Conservation (phyloP, 306 rosid species). For the Carpinus fangiana region DNA sequence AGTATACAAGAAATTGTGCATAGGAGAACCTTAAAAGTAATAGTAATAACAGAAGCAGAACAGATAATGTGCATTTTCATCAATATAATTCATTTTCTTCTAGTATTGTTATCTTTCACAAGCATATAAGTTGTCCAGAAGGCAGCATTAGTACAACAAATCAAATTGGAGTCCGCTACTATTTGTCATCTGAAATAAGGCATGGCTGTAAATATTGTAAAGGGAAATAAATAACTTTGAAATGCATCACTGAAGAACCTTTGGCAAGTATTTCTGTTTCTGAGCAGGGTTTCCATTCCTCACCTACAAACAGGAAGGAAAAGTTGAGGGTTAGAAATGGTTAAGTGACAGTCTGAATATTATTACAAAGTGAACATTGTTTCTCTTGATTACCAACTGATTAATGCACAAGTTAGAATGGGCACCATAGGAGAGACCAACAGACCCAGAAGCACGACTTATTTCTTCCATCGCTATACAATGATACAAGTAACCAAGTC, state of each 20-base stretch:
- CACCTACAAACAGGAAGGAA: constrained; percentile 52
- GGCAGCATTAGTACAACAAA: not conserved
- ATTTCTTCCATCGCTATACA: constrained; percentile 96
- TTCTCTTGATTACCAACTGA: constrained; percentile 69
- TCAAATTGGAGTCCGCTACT: not conserved
- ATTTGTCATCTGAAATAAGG: constrained; percentile 14
- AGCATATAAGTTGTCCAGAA: not conserved
- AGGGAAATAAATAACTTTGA: constrained; percentile 18
- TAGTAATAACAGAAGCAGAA: not conserved
- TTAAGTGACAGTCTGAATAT: constrained; percentile 16
- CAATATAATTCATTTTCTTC: not conserved
- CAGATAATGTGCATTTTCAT: not conserved
- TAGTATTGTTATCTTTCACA: not conserved
- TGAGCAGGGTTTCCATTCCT: constrained; percentile 80
- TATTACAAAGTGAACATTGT: constrained; percentile 21
- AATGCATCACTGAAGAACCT: constrained; percentile 54
- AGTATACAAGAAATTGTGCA: not conserved
- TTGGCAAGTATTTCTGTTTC: constrained; percentile 80
- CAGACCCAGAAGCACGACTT: constrained; percentile 97
- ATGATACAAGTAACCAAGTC: constrained; percentile 94
- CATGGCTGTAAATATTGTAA: constrained; percentile 13
- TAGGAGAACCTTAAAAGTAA: not conserved
- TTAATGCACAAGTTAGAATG: constrained; percentile 94
- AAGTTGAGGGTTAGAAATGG: constrained; percentile 2
- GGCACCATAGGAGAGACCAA: constrained; percentile 92